Evolutionary conservation across 2,329 filamentous ascomycete species (phyloP).

Genomic region (Calonectria montana): DNA sequence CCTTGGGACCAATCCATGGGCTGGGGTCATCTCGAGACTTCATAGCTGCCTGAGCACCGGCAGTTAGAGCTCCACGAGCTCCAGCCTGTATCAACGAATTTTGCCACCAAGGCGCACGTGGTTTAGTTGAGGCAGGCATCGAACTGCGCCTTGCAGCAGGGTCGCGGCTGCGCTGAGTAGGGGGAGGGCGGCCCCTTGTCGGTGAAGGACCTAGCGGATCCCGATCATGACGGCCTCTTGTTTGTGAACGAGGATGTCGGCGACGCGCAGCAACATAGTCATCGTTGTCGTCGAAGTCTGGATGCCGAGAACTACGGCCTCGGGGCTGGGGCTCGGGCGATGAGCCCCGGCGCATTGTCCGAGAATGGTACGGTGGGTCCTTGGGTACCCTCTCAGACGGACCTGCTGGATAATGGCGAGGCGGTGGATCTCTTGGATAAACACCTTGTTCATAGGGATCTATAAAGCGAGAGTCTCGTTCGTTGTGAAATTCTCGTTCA

Average conservation of each 20-base stretch:
- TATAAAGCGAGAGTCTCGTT: slow-evolving; percentile 19
- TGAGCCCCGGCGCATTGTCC: slow-evolving; percentile 15
- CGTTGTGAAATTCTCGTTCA: slow-evolving; percentile 19
- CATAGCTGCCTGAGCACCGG: slow-evolving; percentile 61
- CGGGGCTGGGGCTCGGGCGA: slow-evolving; percentile 30
- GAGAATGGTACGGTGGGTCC: slow-evolving; percentile 30
- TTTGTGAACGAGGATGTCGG: slow-evolving; percentile 40
- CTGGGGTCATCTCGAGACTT: slow-evolving; percentile 57
- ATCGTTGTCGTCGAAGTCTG: slow-evolving; percentile 35
- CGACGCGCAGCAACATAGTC: slow-evolving; percentile 22
- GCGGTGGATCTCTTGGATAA: background rate
- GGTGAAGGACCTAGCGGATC: slow-evolving; percentile 27
- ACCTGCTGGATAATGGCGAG: slow-evolving; percentile 11
- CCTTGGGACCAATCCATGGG: slow-evolving; percentile 61
- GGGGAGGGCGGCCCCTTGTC: slow-evolving; percentile 38
- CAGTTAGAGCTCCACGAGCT: slow-evolving; percentile 59
- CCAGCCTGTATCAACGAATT: slow-evolving; percentile 54
- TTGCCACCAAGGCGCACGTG: slow-evolving; percentile 48
- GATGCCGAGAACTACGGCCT: slow-evolving; percentile 25
- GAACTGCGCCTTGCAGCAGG: slow-evolving; percentile 45
- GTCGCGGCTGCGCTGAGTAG: slow-evolving; percentile 28
- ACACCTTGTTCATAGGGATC: slow-evolving; percentile 13
- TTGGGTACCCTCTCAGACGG: slow-evolving; percentile 15
- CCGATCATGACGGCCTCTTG: slow-evolving; percentile 29
- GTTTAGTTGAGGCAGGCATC: slow-evolving; percentile 46